Conservation (phyloP, 345 rosid genomes). For the Eucalyptus caleyi region DNA sequence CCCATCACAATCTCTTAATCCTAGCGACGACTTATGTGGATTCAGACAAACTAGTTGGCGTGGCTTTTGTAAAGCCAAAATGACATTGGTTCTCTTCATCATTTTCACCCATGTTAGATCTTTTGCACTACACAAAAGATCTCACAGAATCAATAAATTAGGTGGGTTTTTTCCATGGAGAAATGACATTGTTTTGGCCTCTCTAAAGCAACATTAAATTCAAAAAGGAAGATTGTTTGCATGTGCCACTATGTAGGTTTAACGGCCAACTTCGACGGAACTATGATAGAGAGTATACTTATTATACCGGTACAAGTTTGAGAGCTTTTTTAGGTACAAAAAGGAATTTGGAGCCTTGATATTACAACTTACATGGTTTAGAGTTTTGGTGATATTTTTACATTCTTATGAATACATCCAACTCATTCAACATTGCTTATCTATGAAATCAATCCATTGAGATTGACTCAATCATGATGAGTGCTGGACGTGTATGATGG, state of each 20-base stretch:
- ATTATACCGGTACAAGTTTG: not conserved
- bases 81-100: rapidly evolving
- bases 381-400: not conserved
- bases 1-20: not conserved
- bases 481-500: not conserved
- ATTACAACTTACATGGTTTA: not conserved
- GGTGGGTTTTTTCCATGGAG: not conserved
- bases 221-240: not conserved
- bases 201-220: not conserved
- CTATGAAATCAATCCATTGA: not conserved
- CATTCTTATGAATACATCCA: not conserved
- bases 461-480: not conserved
- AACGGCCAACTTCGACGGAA: not conserved
- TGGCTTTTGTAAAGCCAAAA: not conserved
- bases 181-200: not conserved
- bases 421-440: not conserved
- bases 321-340: not conserved
- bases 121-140: not conserved
- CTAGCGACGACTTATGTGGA: rapidly evolving
- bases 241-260: not conserved
- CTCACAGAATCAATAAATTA: no score
- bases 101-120: not conserved
- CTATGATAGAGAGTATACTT: not conserved
- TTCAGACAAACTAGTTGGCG: rapidly evolving
- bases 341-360: not conserved